These are phyloP conservation scores for Boletus rufocinnamomeus DNA, from an alignment of 768 basidiomycete genomes.

Conservation along the genomic window DNA sequence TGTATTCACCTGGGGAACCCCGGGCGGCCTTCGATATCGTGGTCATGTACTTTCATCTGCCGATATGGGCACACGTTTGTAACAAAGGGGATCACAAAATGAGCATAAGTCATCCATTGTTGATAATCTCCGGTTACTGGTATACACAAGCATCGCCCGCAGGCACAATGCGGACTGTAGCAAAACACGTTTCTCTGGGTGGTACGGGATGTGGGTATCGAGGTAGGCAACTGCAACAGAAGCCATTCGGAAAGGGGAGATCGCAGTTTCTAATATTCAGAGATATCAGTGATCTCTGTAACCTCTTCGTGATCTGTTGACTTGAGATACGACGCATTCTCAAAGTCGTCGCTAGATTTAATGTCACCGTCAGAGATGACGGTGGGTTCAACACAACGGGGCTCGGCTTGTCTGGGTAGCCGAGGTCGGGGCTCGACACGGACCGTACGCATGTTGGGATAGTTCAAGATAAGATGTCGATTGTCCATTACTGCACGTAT, in stretches of 20 bases:
- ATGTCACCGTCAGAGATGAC: constrained; percentile 33
- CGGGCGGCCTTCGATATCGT: not conserved
- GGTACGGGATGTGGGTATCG: constrained; percentile 11
- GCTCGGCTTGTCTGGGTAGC: constrained; percentile 28
- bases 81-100: constrained; percentile 4
- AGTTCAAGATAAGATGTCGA: constrained; percentile 60
- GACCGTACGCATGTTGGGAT: constrained; percentile 50
- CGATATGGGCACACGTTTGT: not conserved
- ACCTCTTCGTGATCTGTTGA: constrained; percentile 27
- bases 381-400: constrained; percentile 36
- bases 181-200: constrained; percentile 17
- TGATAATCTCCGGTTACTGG: constrained; percentile 7
- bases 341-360: constrained; percentile 32
- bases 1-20: not conserved
- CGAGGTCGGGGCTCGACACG: constrained; percentile 35
- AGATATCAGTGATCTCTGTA: constrained; percentile 31
- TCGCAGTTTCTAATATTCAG: constrained; percentile 31
- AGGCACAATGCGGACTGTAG: constrained; percentile 17
- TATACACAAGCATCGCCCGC: constrained; percentile 28
- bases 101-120: constrained; percentile 7
- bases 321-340: constrained; percentile 28
- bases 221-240: constrained; percentile 11
- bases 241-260: constrained; percentile 2
- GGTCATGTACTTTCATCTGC: not conserved
- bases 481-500: constrained; percentile 67